Percentiles rank a stretch among this genome's conserved stretches.
Evolutionary conservation across 352 stramenopile genomes (phyloP).

Genomic region (Peronospora farinosa): DNA sequence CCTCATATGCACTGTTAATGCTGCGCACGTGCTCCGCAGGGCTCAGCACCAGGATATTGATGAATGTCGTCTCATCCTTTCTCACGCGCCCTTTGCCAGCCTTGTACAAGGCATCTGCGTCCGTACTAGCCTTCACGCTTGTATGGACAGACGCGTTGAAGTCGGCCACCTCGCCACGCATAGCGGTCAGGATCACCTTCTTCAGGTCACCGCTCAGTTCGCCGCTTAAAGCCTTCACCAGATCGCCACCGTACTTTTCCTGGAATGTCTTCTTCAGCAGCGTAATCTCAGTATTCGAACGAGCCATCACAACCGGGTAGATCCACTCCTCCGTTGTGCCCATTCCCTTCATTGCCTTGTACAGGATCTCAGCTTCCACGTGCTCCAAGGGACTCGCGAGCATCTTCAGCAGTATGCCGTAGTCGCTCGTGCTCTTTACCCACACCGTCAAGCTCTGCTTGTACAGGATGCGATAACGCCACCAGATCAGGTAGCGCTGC

Average conservation of each 20-base stretch:
- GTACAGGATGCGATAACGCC: conserved; percentile 38
- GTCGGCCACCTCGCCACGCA: conserved; percentile 26
- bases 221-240: conserved; percentile 34
- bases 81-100: conserved; percentile 54
- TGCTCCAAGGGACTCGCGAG: conserved; percentile 66
- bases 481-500: conserved; percentile 27
- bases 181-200: conserved; percentile 48
- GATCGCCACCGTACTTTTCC: conserved; percentile 42
- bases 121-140: conserved; percentile 37
- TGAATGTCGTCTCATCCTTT: conserved; percentile 56
- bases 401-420: conserved; percentile 57
- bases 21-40: conserved; percentile 40
- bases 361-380: conserved; percentile 56
- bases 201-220: conserved; percentile 55
- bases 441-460: conserved; percentile 53
- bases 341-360: conserved; percentile 68
- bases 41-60: conserved; percentile 38
- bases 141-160: conserved; percentile 58
- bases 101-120: conserved; percentile 57
- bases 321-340: conserved; percentile 60
- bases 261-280: conserved; percentile 67
- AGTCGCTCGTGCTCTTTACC: conserved; percentile 47
- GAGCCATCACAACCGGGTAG: conserved; percentile 52
- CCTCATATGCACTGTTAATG: conserved; percentile 41
- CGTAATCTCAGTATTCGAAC: conserved; percentile 53